phyloP scores from a whole-genome alignment of 1,139 yeast genomes.

The Arxiozyma slooffiae region DNA sequence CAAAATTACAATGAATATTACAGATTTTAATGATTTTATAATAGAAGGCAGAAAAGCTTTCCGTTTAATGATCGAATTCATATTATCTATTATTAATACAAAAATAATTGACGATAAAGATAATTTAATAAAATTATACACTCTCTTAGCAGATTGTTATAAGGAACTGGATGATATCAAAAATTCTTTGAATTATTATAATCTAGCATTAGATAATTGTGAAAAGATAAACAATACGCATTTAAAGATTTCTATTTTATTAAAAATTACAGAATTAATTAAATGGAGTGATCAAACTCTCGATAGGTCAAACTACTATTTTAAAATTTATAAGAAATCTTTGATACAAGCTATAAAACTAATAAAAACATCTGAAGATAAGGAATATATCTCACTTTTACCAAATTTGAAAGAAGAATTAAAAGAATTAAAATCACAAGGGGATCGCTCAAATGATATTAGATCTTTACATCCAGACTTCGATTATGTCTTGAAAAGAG shows the following conservation, averaged over 20 bases:
- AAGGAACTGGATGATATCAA: slow-evolving; percentile 1
- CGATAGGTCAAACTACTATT: background rate
- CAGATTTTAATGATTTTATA: slow-evolving; percentile 2
- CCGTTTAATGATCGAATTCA: background rate
- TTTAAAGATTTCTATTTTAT: background rate
- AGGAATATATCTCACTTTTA: background rate
- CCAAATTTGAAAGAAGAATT: slow-evolving; percentile 31
- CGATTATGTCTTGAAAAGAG: slow-evolving; percentile 11
- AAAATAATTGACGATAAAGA: background rate
- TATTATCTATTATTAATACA: background rate
- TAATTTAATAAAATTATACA: background rate
- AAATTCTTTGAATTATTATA: slow-evolving; percentile 1
- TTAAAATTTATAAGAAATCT: background rate
- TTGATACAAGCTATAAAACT: background rate
- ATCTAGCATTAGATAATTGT: background rate
- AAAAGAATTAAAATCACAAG: slow-evolving; percentile 43
- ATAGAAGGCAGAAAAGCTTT: background rate
- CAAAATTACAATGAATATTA: background rate
- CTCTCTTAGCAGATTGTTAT: background rate
- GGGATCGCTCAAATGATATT: slow-evolving; percentile 3
- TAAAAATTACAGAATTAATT: background rate
- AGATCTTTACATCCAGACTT: slow-evolving; percentile 10
- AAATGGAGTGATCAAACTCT: background rate
- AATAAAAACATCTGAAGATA: background rate
- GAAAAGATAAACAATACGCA: background rate